Evolutionary conservation across 345 rosid species (phyloP).

Genomic region (Barbarea vulgaris): DNA sequence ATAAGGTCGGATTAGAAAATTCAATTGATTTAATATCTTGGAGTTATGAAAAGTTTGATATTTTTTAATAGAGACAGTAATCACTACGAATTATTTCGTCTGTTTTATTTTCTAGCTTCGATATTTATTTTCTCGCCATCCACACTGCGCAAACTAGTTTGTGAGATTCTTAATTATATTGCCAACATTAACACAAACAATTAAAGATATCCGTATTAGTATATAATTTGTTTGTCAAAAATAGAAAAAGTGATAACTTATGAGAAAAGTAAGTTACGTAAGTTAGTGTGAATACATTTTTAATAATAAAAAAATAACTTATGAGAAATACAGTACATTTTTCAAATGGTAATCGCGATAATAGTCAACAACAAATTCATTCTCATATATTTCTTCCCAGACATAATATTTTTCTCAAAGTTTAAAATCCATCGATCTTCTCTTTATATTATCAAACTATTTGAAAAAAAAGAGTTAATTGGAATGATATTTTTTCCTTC

Average conservation of each 20-base stretch:
- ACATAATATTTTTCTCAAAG: background rate
- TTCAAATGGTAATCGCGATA: background rate
- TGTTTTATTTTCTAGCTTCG: background rate
- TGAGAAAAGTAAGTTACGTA: no score
- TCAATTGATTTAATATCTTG: background rate
- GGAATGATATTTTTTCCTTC: background rate
- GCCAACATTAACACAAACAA: background rate
- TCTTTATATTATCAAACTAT: background rate
- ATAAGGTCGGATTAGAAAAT: background rate
- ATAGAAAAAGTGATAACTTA: background rate
- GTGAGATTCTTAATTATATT: no score
- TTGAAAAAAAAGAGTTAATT: background rate
- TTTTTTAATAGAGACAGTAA: background rate
- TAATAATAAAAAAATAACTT: no score
- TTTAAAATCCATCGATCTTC: background rate
- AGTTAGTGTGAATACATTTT: no score
- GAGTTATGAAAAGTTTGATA: background rate
- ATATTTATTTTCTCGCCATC: background rate
- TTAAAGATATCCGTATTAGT: background rate
- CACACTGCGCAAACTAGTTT: background rate
- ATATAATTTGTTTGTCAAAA: background rate
- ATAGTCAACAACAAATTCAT: background rate
- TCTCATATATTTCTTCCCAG: background rate
- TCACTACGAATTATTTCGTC: background rate
- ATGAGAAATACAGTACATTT: background rate